Evolutionary conservation across 1,284 basidiomycete genomes (phyloP), one percentile per base, ranked within the genome.

Genomic region (Earliella scabrosa): DNA sequence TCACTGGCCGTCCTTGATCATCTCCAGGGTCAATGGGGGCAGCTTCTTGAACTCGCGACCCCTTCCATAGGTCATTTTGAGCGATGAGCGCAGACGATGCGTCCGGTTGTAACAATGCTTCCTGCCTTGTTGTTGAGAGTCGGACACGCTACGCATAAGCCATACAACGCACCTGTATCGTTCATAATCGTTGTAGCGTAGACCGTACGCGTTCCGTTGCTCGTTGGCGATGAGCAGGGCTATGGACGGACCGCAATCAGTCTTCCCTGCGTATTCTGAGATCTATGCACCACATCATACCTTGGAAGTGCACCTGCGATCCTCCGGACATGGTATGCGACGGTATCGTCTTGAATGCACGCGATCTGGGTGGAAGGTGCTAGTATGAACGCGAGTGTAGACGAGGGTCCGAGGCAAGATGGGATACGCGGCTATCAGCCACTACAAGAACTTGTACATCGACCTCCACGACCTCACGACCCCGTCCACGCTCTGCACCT

Each of bases 81-180:
- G 82, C 1, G 87, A 82, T 35, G 90, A 90, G 58, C 95, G 86
- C 46, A 97, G 77, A 43, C 94, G 88, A 75, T 97, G 94, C 0
- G 93, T 90, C 69, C 93, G 88, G 71, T 93, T 93, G 14, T 91
- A 85, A 71, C 95, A 97, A 68, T 96, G 95, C 65, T 92, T 93
- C 62, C 93, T 94, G 72, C 20, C 26, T 31, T 50, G 31, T 47
- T 2, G 8, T 38, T 23, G 41, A 24, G 46, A 20, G 21, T 16
- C 3, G 11, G 23, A 20, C 27, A 52, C 34, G 39, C 29, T 9
- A 27, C 8, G 5, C 32, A 40, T 14, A n/a, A 13, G 41, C 32
- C 11, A 16, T 7, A 35, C 6, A 31, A 50, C 77, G 52, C 64
- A 92, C 89, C 91, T 82, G 75, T 96, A 96, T 54, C 93, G 87